These are phyloP conservation scores for Protomyces lactucae-debilis DNA, from an alignment of 1,139 yeast genomes.

Conservation along the genomic window DNA sequence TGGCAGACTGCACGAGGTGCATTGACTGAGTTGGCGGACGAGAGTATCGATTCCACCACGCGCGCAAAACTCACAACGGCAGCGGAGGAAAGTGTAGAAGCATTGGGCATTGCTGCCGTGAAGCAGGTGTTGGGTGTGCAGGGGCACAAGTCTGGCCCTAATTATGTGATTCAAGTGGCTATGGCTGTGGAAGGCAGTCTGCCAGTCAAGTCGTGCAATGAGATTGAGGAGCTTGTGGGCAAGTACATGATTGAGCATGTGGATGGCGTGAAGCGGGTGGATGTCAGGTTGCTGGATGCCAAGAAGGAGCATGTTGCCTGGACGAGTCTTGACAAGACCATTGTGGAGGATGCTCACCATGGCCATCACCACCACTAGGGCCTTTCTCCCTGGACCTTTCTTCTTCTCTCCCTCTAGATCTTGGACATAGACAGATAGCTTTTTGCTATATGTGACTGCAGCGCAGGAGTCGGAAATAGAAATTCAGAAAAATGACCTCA, in stretches of 20 bases:
- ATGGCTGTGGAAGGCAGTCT: conserved; percentile 14
- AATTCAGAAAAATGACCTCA: too few relatives aligned
- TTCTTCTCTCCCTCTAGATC: too few relatives aligned
- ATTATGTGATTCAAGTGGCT: conserved; percentile 21
- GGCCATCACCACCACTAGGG: conserved; percentile 6
- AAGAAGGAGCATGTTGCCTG: conserved; percentile 4
- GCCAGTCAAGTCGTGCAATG: conserved; percentile 21
- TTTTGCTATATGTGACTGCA: too few relatives aligned
- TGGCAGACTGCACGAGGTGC: conserved; percentile 66
- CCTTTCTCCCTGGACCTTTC: background rate
- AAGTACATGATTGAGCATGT: conserved; percentile 17
- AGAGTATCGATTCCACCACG: conserved; percentile 34
- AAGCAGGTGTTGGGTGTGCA: conserved; percentile 29
- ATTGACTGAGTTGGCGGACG: conserved; percentile 69
- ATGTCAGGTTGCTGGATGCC: conserved; percentile 11
- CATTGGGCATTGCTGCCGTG: conserved; percentile 11
- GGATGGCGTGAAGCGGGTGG: conserved; percentile 21
- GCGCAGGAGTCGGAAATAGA: too few relatives aligned
- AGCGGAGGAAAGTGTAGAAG: conserved; percentile 15
- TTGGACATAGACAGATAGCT: too few relatives aligned
- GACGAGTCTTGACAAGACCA: conserved; percentile 18
- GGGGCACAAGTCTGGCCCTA: conserved; percentile 33
- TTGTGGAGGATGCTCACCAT: conserved; percentile 8
- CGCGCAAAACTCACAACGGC: conserved; percentile 24
- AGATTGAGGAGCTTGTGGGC: conserved; percentile 20